Base-by-base conservation (phyloP, 1,139 yeast genomes). In the Torulaspora pretoriensis region DNA sequence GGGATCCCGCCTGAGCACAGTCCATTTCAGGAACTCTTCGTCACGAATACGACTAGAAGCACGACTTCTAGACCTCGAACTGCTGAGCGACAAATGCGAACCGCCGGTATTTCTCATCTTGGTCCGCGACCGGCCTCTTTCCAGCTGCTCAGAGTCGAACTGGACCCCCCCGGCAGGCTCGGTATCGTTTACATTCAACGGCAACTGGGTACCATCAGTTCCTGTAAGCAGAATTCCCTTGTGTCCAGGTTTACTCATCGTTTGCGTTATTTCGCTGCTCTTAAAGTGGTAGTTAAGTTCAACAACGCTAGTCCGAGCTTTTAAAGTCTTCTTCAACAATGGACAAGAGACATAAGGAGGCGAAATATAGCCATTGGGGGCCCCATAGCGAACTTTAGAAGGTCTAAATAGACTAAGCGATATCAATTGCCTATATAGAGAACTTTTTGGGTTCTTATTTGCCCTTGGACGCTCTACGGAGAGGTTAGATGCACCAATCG, bases 21-120 rank as follows among this genome's bases (percentile, higher is more conserved):
- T 63, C 65, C 65, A 60, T 43, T 56, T 60, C 35, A 63, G 43
- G 42, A 55, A 56, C 46, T 59, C 61, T 35, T 61, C 65, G 28
- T 59, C 60, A 10, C 60, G 47, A 8, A 62, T 47, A n/a, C 52
- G 45, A 30, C 54, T 42, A 8, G 51, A 40, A 10, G 50, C 48
- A 22, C 60, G 41, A 31, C 58, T 52, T 35, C 55, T 50, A 3
- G 63, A 59, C 32, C 62, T 38, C 5, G 60, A 53, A 28, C 57
- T 43, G 5, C 54, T 50, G 12, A 45, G 35, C 6, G 56, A 54
- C 40, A 44, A 30, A 9, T 46, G 39, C 39, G 32, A 31, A 13
- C 40, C 28, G 17, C 43, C 33, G 22, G 29, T 40, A 16, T 35
- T 39, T 19, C 45, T 31, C 27, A 23, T 30, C 51, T 60, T 61